Evolutionary conservation across 139 green algal species (phyloP).

Genomic region (Picochlorum costavermella): DNA sequence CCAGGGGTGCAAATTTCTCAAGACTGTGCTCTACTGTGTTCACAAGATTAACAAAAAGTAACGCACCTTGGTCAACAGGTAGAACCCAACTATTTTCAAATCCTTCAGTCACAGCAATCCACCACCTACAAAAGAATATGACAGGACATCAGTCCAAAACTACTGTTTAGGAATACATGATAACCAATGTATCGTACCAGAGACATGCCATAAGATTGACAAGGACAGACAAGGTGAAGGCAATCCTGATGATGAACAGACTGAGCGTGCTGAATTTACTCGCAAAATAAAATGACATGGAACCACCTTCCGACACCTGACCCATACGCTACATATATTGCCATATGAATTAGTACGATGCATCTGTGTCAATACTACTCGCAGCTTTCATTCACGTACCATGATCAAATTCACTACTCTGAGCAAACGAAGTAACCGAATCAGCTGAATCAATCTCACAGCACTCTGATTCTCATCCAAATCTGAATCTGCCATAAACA

Average conservation of each 20-base stretch:
- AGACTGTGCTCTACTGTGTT: too few species aligned
- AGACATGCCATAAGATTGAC: conserved; percentile 22
- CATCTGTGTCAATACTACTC: too few species aligned
- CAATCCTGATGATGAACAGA: conserved; percentile 2
- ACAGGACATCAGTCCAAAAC: background rate
- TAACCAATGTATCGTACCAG: background rate
- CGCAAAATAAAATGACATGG: background rate
- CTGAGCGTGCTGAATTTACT: conserved; percentile 1
- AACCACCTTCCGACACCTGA: background rate
- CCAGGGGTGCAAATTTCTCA: too few species aligned
- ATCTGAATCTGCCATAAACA: background rate
- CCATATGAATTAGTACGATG: background rate
- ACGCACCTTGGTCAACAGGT: background rate
- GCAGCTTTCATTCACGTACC: background rate
- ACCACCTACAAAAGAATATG: conserved; percentile 5
- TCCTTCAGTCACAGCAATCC: conserved; percentile 9
- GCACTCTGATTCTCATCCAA: background rate
- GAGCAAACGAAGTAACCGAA: conserved; percentile 20
- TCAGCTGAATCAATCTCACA: background rate
- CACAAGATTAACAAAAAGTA: too few species aligned
- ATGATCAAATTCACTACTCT: conserved; percentile 10
- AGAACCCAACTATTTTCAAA: conserved; percentile 20
- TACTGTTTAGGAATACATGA: background rate
- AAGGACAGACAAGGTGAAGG: conserved; percentile 13
- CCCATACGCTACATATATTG: background rate